Base-by-base conservation (phyloP, 306 rosid species). In the Casuarina equisetifolia region DNA sequence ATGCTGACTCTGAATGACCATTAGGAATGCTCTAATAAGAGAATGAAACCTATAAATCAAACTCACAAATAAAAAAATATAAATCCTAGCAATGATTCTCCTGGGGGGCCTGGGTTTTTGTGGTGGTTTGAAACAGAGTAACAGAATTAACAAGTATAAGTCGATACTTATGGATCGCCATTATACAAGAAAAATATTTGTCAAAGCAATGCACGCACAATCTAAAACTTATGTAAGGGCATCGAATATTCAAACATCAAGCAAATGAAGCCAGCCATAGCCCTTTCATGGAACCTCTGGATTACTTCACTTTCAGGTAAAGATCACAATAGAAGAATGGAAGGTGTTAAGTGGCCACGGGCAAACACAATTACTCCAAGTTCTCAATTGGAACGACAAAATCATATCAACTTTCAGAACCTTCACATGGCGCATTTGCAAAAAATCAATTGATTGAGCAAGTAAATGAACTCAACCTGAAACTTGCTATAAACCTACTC, bases 401-500 rank as follows among this genome's bases (percentile, higher is more conserved):
- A 44, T 58, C 40, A 76, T 70, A 38, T 70, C 5, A 17, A n/a
- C 12, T 66, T 15, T n/a, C 66, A 39, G 25, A 68, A 52, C 68
- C 44, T 72, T 54, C 59, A 54, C 45, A 72, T 16, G 50, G 68
- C 48, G 64, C 46, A 32, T 35, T 66, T 35, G 73, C 32, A 74
- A 82, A 67, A 67, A 73, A 73, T 50, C 63, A 58, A 63, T 25
- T 19, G 55, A 38, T 20, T 2, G 16, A 46, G 71, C 9, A 62
- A 57, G 40, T 68, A 72, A 68, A 55, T 57, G 52, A 69, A 75
- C 57, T 70, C 70, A 75, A 62, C 38, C 53, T 38, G 49, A 42
- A 32, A 49, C 51, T 52, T 44, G 51, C 15, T 15, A 51, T 44
- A 57, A 81, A 67, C 67, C 55, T 32, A 32, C 25, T 64, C 39